Conservation (phyloP, 116 monocot species). For the Posidonia oceanica region DNA sequence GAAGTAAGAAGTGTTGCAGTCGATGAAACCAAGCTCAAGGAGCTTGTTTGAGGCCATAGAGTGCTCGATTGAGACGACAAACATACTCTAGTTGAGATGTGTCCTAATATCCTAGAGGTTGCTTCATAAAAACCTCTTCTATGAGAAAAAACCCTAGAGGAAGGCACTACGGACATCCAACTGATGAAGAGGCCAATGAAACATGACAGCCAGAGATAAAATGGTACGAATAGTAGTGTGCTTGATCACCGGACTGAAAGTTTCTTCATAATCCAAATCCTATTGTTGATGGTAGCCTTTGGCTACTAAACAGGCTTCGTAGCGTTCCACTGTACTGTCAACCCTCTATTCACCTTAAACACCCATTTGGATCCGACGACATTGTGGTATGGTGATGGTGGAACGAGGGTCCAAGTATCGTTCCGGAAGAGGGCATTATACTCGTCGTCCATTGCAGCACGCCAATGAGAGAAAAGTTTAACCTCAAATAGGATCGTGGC, state of each 20-base stretch:
- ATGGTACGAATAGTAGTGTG: background rate
- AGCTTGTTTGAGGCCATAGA: too few relatives aligned
- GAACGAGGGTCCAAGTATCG: background rate
- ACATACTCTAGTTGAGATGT: too few relatives aligned
- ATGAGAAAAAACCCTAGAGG: too few relatives aligned
- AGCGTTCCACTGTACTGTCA: background rate
- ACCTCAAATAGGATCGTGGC: too few relatives aligned
- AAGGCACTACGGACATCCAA: background rate
- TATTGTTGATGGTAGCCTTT: too few relatives aligned
- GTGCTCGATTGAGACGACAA: too few relatives aligned
- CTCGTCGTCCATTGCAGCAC: background rate
- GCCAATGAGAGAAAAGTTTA: background rate
- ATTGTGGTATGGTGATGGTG: background rate
- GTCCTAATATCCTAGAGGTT: too few relatives aligned
- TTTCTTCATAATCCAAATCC: background rate
- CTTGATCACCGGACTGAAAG: background rate
- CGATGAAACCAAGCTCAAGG: too few relatives aligned
- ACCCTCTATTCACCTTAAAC: background rate
- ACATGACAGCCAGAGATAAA: background rate
- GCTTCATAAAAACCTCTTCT: too few relatives aligned
- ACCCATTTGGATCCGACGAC: background rate
- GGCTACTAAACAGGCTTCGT: background rate
- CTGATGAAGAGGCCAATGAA: background rate
- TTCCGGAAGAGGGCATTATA: background rate
- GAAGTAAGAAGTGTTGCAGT: too few relatives aligned